phyloP scores from a whole-genome alignment of 805 yeast species.

The Cyberlindnera samutprakarnensis region DNA sequence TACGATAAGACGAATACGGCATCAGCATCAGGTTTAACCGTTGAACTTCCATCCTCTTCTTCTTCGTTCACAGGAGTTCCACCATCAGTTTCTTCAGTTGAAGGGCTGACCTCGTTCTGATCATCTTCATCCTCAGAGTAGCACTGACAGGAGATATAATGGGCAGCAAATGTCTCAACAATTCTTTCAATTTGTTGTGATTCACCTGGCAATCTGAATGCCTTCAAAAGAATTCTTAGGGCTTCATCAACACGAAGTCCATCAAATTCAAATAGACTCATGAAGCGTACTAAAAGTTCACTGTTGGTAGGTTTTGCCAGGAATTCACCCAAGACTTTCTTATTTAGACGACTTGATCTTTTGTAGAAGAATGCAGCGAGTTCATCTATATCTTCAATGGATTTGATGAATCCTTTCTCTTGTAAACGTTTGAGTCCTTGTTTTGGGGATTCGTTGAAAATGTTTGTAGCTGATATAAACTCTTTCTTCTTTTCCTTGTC shows the following conservation, averaged over 20 bases:
- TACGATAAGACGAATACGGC: constrained; percentile 85
- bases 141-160: constrained; percentile 62
- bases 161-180: constrained; percentile 77
- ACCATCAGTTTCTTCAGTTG: constrained; percentile 1
- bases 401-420: constrained; percentile 56
- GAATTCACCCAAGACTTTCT: constrained; percentile 79
- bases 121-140: constrained; percentile 22
- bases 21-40: constrained; percentile 72
- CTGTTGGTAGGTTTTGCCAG: constrained; percentile 69
- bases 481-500: constrained; percentile 52
- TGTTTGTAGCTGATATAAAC: constrained; percentile 66
- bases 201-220: constrained; percentile 94
- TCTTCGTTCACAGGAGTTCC: constrained; percentile 19
- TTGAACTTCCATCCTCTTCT: constrained; percentile 28
- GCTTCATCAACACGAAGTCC: constrained; percentile 90
- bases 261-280: constrained; percentile 64
- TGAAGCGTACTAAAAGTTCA: constrained; percentile 53
- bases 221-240: constrained; percentile 67
- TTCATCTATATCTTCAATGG: constrained; percentile 44
- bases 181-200: constrained; percentile 94
- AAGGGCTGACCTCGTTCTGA: constrained; percentile 4
- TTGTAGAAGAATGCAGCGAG: constrained; percentile 72
- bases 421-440: constrained; percentile 61
- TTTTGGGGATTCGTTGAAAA: constrained; percentile 73
- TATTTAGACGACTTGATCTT: constrained; percentile 77